Conservation (phyloP, 2,329 filamentous ascomycete genomes). For the Lachnellula subtilissima region DNA sequence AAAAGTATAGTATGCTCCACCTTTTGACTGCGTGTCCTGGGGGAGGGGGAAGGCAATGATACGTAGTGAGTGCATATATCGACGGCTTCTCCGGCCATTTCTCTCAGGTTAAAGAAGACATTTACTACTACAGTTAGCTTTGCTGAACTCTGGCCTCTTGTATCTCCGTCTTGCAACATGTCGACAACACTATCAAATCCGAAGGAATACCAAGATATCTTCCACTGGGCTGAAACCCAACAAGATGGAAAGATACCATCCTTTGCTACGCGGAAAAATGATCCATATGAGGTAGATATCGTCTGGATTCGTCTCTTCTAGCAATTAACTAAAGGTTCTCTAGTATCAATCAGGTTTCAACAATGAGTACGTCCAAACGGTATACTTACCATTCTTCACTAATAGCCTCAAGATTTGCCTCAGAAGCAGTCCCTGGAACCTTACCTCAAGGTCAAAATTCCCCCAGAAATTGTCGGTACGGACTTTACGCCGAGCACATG, state of each 20-base stretch:
- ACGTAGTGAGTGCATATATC: no score
- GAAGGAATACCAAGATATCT: conserved; percentile 45
- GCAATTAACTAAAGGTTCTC: conserved; percentile 6
- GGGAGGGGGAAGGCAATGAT: no score
- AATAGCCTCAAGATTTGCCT: conserved; percentile 31
- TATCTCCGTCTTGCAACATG: no score
- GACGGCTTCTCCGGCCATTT: no score
- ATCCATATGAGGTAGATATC: conserved; percentile 45
- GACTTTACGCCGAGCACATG: conserved; percentile 42
- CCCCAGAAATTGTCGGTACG: conserved; percentile 38
- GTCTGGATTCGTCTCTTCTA: conserved; percentile 5
- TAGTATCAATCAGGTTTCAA: conserved; percentile 54
- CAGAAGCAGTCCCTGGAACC: conserved; percentile 39
- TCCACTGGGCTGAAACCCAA: conserved; percentile 57
- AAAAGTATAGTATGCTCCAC: no score
- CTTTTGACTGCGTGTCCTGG: no score
- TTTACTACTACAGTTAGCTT: no score
- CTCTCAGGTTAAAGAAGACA: no score
- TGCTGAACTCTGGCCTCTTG: no score
- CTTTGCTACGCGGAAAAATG: conserved; percentile 48
- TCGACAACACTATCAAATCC: neutral
- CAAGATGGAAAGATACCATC: conserved; percentile 51
- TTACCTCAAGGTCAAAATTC: conserved; percentile 39
- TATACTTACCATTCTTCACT: neutral
- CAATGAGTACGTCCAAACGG: conserved; percentile 28